Conservation (phyloP, 352 stramenopile genomes). For the Thalassiosira hispida region DNA sequence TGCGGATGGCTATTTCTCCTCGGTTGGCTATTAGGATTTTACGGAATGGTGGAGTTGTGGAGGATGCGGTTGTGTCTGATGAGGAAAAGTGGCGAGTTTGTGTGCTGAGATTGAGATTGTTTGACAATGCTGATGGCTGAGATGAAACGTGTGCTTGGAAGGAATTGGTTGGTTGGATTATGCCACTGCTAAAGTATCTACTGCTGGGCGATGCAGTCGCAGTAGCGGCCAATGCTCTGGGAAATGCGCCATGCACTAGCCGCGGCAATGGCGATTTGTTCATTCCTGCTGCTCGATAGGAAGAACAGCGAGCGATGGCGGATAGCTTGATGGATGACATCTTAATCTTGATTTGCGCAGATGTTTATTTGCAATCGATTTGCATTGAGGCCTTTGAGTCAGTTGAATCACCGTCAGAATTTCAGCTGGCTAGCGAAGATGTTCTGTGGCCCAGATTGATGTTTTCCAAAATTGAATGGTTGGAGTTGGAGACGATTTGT, state of each 20-base stretch:
- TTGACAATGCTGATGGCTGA: background rate
- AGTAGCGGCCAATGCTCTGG: background rate
- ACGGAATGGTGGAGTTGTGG: slow-evolving; percentile 47
- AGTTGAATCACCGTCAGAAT: too few species aligned
- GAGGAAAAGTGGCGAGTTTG: background rate
- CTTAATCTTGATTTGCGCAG: too few species aligned
- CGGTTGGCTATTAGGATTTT: slow-evolving; percentile 82
- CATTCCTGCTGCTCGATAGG: too few species aligned
- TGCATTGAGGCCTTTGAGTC: too few species aligned
- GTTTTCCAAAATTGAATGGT: too few species aligned
- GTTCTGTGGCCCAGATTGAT: too few species aligned
- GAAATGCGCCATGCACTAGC: background rate
- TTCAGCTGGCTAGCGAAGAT: too few species aligned
- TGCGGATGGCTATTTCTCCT: slow-evolving; percentile 92
- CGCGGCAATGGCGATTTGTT: slow-evolving; percentile 2
- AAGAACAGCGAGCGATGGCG: too few species aligned
- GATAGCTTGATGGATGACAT: too few species aligned
- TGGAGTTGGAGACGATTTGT: too few species aligned
- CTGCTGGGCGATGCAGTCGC: background rate
- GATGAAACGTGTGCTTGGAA: background rate
- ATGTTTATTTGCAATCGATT: too few species aligned
- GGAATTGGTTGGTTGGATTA: background rate
- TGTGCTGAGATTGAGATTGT: background rate
- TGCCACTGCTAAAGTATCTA: background rate
- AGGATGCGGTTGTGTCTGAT: background rate